Percentiles rank a stretch among this genome's conserved stretches.
Evolutionary conservation across 495 filamentous ascomycete species (phyloP).

Genomic region (Trichoderma erinaceum): DNA sequence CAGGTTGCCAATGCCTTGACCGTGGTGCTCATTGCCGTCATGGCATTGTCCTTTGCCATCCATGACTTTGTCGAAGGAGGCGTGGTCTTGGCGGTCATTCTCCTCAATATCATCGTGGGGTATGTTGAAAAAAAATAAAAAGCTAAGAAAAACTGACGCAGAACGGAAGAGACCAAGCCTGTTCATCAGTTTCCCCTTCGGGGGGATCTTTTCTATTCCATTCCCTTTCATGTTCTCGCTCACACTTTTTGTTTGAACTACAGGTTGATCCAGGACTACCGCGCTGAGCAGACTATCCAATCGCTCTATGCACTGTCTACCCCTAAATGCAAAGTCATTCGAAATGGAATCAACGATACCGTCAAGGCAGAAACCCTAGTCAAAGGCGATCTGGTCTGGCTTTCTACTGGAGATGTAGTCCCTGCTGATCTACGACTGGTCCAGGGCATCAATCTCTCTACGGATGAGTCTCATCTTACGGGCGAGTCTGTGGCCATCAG

Average conservation of each 20-base stretch:
- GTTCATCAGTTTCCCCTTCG: conserved; percentile 10
- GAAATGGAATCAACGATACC: conserved; percentile 46
- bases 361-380: conserved; percentile 60
- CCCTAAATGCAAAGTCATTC: conserved; percentile 60
- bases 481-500: conserved; percentile 71
- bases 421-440: conserved; percentile 63
- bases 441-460: conserved; percentile 65
- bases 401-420: conserved; percentile 64
- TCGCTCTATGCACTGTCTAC: conserved; percentile 61
- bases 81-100: conserved; percentile 66
- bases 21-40: conserved; percentile 62
- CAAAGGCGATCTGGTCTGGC: conserved; percentile 61
- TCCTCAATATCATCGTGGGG: conserved; percentile 66
- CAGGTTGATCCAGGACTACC: conserved; percentile 64
- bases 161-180: conserved; percentile 3
- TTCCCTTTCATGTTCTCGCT: not conserved
- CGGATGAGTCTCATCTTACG: conserved; percentile 68
- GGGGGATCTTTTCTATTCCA: not conserved
- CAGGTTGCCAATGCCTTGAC: conserved; percentile 25
- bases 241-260: conserved; percentile 16
- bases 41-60: conserved; percentile 69
- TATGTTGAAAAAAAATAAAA: conserved; percentile 24
- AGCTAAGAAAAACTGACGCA: not conserved
- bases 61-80: conserved; percentile 70
- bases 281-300: conserved; percentile 68